Conservation (phyloP, 768 basidiomycete genomes). For the Auriscalpium orientale region DNA sequence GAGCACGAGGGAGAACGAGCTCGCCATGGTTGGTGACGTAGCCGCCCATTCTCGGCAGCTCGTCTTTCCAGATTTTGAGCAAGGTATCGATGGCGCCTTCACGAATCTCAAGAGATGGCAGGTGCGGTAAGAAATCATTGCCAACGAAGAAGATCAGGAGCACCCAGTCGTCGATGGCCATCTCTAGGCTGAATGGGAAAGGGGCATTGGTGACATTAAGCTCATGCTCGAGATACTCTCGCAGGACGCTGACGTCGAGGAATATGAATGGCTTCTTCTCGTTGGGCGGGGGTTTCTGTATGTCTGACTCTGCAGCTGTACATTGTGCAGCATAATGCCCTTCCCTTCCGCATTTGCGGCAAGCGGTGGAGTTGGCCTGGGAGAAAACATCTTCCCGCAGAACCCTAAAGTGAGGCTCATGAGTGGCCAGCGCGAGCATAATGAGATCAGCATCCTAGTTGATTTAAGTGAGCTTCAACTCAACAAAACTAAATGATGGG, state of each 20-base stretch:
- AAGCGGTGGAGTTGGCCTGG: conserved; percentile 71
- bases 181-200: conserved; percentile 90
- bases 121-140: conserved; percentile 97
- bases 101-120: conserved; percentile 96
- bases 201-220: conserved; percentile 70
- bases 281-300: conserved; percentile 51
- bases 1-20: conserved; percentile 76
- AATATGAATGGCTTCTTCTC: conserved; percentile 98
- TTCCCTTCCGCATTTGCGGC: conserved; percentile 89
- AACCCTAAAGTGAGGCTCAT: conserved; percentile 97
- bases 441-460: conserved; percentile 94
- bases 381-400: conserved; percentile 96
- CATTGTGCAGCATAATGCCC: conserved; percentile 96
- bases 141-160: conserved; percentile 99
- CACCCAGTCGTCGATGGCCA: conserved; percentile 99
- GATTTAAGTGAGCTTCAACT: conserved; percentile 6
- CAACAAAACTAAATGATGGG: not conserved
- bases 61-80: conserved; percentile 90
- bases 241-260: conserved; percentile 90
- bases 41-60: conserved; percentile 93
- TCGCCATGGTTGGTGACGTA: conserved; percentile 92
- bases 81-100: conserved; percentile 99
- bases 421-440: conserved; percentile 96
- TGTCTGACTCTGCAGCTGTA: conserved; percentile 67
- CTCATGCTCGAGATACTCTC: conserved; percentile 97